Evolutionary conservation across 306 rosid genomes (phyloP).

Genomic region (Dryas alaskensis): DNA sequence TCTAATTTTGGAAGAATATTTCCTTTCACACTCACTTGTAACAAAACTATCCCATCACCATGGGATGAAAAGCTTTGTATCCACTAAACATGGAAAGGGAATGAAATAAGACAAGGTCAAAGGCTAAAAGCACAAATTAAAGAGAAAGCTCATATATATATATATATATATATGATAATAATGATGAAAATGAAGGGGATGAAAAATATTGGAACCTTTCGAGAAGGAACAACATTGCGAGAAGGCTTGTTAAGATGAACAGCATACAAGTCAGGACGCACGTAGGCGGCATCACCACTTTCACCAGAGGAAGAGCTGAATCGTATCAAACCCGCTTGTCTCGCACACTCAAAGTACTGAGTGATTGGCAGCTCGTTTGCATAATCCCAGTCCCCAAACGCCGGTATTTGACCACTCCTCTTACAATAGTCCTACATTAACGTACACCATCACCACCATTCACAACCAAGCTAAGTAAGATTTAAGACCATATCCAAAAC

Average conservation of each 20-base stretch:
- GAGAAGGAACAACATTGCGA: constrained; percentile 23
- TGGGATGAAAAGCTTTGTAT: no score
- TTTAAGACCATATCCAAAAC: no score
- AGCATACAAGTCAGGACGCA: constrained; percentile 49
- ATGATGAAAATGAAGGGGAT: neutral
- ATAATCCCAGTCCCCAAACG: constrained; percentile 91
- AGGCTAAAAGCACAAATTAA: neutral
- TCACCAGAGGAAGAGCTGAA: constrained; percentile 81
- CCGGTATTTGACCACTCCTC: constrained; percentile 79
- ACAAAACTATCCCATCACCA: neutral
- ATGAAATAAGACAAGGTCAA: neutral
- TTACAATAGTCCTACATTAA: constrained; percentile 31
- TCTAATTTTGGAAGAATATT: neutral
- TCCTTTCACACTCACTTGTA: neutral
- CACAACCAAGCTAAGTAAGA: neutral
- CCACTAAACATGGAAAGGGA: neutral
- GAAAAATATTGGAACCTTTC: constrained; percentile 43
- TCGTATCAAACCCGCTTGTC: constrained; percentile 81
- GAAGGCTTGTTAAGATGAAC: constrained; percentile 41
- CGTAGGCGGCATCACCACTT: constrained; percentile 31
- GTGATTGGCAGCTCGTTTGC: constrained; percentile 80
- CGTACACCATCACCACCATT: neutral
- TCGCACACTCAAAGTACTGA: constrained; percentile 82
- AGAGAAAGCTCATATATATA: neutral
- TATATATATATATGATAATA: no score